Evolutionary conservation across 1,139 yeast species (phyloP).

Genomic region (Diutina scorzettiae): DNA sequence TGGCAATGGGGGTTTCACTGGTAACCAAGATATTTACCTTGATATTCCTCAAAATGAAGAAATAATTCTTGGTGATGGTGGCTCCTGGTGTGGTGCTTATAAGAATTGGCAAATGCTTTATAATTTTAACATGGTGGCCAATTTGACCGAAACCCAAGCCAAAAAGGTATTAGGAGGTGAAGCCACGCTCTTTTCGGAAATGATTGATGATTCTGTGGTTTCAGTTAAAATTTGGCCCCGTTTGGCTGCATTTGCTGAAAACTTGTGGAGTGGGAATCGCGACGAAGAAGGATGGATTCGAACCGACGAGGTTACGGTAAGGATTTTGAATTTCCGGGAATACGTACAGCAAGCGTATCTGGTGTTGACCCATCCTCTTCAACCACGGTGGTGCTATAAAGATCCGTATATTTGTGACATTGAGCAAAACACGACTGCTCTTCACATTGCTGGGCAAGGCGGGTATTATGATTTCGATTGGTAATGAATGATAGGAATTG

Average conservation of each 20-base stretch:
- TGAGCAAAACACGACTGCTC: slow-evolving; percentile 11
- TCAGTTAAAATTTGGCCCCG: slow-evolving; percentile 33
- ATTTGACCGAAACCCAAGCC: slow-evolving; percentile 22
- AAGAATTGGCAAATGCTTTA: slow-evolving; percentile 31
- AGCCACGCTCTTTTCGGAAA: slow-evolving; percentile 6
- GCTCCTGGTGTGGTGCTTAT: slow-evolving; percentile 40
- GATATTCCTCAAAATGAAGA: slow-evolving; percentile 15
- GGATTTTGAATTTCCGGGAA: slow-evolving; percentile 34
- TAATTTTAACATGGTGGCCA: slow-evolving; percentile 8
- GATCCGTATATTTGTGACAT: slow-evolving; percentile 33
- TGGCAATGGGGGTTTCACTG: slow-evolving; percentile 32
- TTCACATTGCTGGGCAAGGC: background rate
- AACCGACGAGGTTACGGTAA: slow-evolving; percentile 21
- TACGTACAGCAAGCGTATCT: slow-evolving; percentile 26
- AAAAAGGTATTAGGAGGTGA: slow-evolving; percentile 32
- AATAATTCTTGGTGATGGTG: slow-evolving; percentile 24
- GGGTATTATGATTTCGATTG: background rate
- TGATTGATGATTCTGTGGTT: background rate
- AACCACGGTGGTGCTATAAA: slow-evolving; percentile 27
- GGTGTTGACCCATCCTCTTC: slow-evolving; percentile 22
- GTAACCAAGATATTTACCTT: slow-evolving; percentile 27
- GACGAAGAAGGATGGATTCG: slow-evolving; percentile 11
- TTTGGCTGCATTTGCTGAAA: slow-evolving; percentile 36
- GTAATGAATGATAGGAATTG: too few species aligned
- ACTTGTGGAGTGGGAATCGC: slow-evolving; percentile 32